Evolutionary conservation across 768 basidiomycete species (phyloP).

Genomic region (Termitomyces sp.): DNA sequence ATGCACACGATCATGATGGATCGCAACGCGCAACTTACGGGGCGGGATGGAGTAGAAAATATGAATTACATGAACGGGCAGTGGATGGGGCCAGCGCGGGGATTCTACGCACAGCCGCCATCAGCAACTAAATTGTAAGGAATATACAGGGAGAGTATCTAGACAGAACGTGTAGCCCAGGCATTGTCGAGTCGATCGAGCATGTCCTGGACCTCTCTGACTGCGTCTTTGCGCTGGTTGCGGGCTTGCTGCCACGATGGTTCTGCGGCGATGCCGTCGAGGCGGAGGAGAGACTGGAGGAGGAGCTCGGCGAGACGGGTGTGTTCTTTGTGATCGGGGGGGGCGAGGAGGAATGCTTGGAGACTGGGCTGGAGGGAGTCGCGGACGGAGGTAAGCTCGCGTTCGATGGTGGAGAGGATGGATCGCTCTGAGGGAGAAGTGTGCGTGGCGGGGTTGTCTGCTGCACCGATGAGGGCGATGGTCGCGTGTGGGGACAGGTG

Average conservation of each 20-base stretch:
- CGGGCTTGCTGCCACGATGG: slow-evolving; percentile 75
- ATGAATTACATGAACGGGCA: slow-evolving; percentile 10
- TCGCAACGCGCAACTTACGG: slow-evolving; percentile 53
- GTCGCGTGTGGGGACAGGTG: slow-evolving; percentile 61
- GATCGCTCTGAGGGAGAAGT: slow-evolving; percentile 38
- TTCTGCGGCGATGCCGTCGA: slow-evolving; percentile 78
- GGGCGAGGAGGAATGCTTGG: slow-evolving; percentile 42
- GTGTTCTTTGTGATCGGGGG: slow-evolving; percentile 31
- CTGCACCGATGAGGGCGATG: slow-evolving; percentile 61
- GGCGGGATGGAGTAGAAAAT: slow-evolving; percentile 25
- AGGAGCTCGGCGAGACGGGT: slow-evolving; percentile 74
- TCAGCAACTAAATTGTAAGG: slow-evolving; percentile 26
- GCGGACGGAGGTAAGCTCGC: slow-evolving; percentile 49
- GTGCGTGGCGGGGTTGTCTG: slow-evolving; percentile 20
- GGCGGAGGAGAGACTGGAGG: slow-evolving; percentile 77
- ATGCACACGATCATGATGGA: slow-evolving; percentile 75
- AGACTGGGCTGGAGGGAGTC: slow-evolving; percentile 49
- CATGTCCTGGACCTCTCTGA: slow-evolving; percentile 77
- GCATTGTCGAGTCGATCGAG: slow-evolving; percentile 75
- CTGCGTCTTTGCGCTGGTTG: slow-evolving; percentile 77
- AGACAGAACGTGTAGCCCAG: slow-evolving; percentile 35
- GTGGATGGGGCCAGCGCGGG: slow-evolving; percentile 11
- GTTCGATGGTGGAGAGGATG: slow-evolving; percentile 46
- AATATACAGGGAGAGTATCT: slow-evolving; percentile 1
- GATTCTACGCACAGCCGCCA: slow-evolving; percentile 14